A percentile compares a stretch with the other conserved stretches of the same genome.
These are phyloP conservation scores for Pelargonium hybrid DNA, from an alignment of 441 rosid genomes.

Conservation along the genomic window DNA sequence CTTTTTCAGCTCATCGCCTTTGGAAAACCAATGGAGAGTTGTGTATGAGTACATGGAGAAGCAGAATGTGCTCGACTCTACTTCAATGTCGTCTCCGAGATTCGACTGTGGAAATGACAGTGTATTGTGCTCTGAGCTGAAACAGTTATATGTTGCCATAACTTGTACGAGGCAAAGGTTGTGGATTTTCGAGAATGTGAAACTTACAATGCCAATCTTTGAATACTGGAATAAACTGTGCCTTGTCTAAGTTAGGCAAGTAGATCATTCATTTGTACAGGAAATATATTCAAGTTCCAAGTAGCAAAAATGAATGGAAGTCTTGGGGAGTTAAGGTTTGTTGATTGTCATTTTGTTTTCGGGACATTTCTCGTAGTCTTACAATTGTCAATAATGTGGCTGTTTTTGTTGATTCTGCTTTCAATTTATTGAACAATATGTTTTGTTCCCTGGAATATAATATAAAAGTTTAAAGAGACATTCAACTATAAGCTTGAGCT, in stretches of 20 bases:
- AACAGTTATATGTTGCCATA: slow-evolving; percentile 19
- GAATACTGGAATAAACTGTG: slow-evolving; percentile 17
- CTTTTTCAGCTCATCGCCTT: slow-evolving; percentile 18
- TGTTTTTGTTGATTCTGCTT: too few relatives aligned
- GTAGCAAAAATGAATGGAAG: slow-evolving; percentile 8
- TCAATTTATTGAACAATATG: too few relatives aligned
- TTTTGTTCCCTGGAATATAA: too few relatives aligned
- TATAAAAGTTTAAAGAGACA: too few relatives aligned
- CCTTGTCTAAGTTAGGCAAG: slow-evolving; percentile 8
- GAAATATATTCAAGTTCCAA: neutral
- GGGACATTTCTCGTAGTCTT: neutral
- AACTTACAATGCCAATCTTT: slow-evolving; percentile 8
- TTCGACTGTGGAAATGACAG: slow-evolving; percentile 10
- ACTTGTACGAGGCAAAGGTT: slow-evolving; percentile 18
- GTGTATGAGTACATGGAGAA: slow-evolving; percentile 15
- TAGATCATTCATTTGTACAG: neutral
- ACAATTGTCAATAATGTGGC: too few relatives aligned
- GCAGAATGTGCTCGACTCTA: neutral
- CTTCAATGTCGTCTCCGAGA: neutral
- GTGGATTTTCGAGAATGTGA: slow-evolving; percentile 16
- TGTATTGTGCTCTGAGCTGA: slow-evolving; percentile 20
- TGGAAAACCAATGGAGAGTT: slow-evolving; percentile 18
- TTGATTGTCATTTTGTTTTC: neutral
- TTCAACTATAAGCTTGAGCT: neutral
- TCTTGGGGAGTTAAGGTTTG: slow-evolving; percentile 10